Conservation (phyloP, 2,329 filamentous ascomycete species). For the Dactylella cylindrospora region DNA sequence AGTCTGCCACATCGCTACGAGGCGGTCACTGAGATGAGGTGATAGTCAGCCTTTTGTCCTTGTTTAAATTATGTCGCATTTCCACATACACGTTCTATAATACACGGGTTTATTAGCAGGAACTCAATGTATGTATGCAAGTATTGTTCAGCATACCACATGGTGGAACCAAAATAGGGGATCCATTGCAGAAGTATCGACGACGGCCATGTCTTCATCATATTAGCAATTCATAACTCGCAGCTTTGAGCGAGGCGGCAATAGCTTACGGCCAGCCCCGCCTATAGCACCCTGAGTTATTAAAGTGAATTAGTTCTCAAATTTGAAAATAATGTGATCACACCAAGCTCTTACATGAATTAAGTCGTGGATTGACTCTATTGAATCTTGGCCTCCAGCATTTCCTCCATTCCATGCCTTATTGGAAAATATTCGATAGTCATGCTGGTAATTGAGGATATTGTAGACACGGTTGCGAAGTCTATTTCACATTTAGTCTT, state of each 20-base stretch:
- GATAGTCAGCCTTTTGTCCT: too few species aligned
- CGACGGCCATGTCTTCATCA: constrained; percentile 34
- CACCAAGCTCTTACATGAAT: constrained; percentile 20
- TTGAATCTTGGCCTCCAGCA: constrained; percentile 28
- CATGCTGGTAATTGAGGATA: constrained; percentile 22
- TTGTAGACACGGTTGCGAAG: constrained; percentile 41
- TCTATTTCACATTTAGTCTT: constrained; percentile 6
- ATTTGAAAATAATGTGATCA: too few species aligned
- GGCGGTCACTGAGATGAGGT: constrained; percentile 24
- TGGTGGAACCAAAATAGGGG: constrained; percentile 37
- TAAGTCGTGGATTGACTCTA: constrained; percentile 37
- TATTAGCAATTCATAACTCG: not conserved
- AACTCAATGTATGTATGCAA: too few species aligned
- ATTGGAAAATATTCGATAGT: constrained; percentile 36
- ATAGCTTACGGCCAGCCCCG: constrained; percentile 27
- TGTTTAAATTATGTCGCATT: not conserved
- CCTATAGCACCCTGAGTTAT: constrained; percentile 22
- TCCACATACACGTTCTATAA: constrained; percentile 34
- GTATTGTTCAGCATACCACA: constrained; percentile 26
- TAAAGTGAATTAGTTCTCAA: not conserved
- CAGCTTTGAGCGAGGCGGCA: not conserved
- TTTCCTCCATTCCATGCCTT: constrained; percentile 41
- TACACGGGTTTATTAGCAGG: too few species aligned
- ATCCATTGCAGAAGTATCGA: constrained; percentile 17
- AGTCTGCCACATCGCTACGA: constrained; percentile 31